phyloP scores from a whole-genome alignment of 192 early-diverging fungal genomes.

The Podila verticillata region DNA sequence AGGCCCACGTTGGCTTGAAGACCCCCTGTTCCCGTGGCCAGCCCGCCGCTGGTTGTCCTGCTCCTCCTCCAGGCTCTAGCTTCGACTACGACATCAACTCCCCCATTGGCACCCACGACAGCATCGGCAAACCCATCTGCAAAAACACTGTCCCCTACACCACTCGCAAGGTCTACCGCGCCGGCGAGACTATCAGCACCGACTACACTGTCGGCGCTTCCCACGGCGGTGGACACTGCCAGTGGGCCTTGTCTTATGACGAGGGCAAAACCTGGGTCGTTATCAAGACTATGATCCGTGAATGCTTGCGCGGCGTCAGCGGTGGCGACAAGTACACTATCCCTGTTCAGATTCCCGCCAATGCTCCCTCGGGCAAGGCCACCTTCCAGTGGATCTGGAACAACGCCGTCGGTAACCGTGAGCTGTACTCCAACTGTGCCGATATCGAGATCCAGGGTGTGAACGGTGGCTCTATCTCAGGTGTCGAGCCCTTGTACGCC shows the following conservation, averaged over 20 bases:
- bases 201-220: slow-evolving; percentile 60
- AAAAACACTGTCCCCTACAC: slow-evolving; percentile 60
- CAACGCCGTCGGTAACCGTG: slow-evolving; percentile 68
- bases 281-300: slow-evolving; percentile 62
- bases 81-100: slow-evolving; percentile 58
- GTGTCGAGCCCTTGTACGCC: slow-evolving; percentile 50
- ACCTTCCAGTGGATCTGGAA: slow-evolving; percentile 75
- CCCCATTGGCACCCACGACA: slow-evolving; percentile 47
- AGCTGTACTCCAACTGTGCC: slow-evolving; percentile 76
- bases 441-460: slow-evolving; percentile 64
- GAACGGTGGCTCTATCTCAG: slow-evolving; percentile 49
- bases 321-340: slow-evolving; percentile 16
- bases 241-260: slow-evolving; percentile 73
- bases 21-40: slow-evolving; percentile 56
- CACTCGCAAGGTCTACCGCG: slow-evolving; percentile 49
- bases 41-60: slow-evolving; percentile 52
- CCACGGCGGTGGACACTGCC: slow-evolving; percentile 77
- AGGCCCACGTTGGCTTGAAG: slow-evolving; percentile 57
- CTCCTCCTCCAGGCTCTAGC: slow-evolving; percentile 37
- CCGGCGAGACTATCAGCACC: slow-evolving; percentile 62
- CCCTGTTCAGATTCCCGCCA: slow-evolving; percentile 67
- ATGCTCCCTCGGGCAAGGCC: slow-evolving; percentile 63
- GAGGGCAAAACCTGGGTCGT: slow-evolving; percentile 72
- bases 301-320: slow-evolving; percentile 54
- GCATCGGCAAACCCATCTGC: slow-evolving; percentile 53